These are phyloP conservation scores for Camellia sinensis DNA, from an alignment of 148 eudicot species.

Conservation along the genomic window DNA sequence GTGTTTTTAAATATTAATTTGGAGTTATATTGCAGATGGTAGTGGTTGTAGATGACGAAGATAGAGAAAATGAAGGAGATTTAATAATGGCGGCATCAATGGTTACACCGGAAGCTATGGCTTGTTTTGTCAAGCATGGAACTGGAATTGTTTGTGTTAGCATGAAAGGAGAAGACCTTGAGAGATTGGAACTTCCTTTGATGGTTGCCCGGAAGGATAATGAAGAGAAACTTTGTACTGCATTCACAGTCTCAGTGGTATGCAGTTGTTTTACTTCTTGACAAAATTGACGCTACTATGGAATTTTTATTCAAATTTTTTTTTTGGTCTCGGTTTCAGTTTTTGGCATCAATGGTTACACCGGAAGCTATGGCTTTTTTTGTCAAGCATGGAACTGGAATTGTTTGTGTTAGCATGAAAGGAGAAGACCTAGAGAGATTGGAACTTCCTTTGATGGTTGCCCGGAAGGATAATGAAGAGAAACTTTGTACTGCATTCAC, in stretches of 20 bases:
- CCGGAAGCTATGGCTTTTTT: constrained; percentile 90
- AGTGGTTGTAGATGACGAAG: constrained; percentile 91
- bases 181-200: constrained; percentile 71
- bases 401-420: constrained; percentile 93
- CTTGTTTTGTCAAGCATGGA: constrained; percentile 87
- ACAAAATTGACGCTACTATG: not conserved
- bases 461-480: constrained; percentile 68
- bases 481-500: constrained; percentile 88
- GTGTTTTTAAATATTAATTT: not conserved
- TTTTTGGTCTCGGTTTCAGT: no score
- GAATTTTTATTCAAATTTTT: no score
- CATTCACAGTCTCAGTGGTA: constrained; percentile 93
- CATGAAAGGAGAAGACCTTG: constrained; percentile 80
- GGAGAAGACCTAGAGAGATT: constrained; percentile 72
- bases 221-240: constrained; percentile 80
- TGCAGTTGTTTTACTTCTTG: constrained; percentile 20
- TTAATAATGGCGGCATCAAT: constrained; percentile 79
- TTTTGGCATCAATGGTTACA: constrained; percentile 66
- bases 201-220: constrained; percentile 79
- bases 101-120: constrained; percentile 87
- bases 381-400: constrained; percentile 93
- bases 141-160: constrained; percentile 94
- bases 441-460: constrained; percentile 85
- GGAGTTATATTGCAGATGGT: constrained; percentile 57
- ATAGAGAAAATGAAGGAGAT: constrained; percentile 95